Base-by-base conservation (phyloP, 441 rosid genomes). In the Theobroma grandiflorum region DNA sequence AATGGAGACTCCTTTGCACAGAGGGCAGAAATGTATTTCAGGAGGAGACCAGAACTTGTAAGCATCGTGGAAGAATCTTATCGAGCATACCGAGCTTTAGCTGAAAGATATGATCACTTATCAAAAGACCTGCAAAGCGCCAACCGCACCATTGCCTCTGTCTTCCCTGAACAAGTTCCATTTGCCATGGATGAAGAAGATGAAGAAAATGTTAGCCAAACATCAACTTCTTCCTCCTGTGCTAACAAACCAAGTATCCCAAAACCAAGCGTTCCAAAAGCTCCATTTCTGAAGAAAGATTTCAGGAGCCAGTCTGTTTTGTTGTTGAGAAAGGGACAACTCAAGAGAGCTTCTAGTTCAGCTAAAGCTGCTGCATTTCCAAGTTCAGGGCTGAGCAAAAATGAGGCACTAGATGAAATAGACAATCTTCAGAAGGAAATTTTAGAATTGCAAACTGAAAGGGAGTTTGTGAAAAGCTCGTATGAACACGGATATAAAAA, bases 121-220 rank as follows among this genome's bases (percentile, higher is more conserved):
- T 96, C 98, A 6, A 90, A 87, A 79, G 98, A 96, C 35, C 90
- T 94, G 63, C 99, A 94, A 81, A 89, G 91, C n/a, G 99, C 99
- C 8, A 94, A 94, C 76, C 90, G 93, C 49, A 94, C 96, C 75
- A 93, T 96, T 75, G 98, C 99, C 20, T 84, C 94, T 2, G 95
- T 91, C 53, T 94, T 93, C 59, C 99, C 99, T 4, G 99, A 96
- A 67, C 94, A 89, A 86, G 88, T 92, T 76, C 95, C 87, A 77
- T 88, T 86, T 43, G 80, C 87, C 8, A 65, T 82, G n/a, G 94
- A 93, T 38, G 91, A 86, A 49, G 91, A 89, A 3, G 89, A 88
- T 22, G 88, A 85, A 62, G 91, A 77, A 4, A 68, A 58, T 53
- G 55, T 33, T 33, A 69, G 82, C 77, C 76, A 73, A 76, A 67